Conservation (phyloP, 306 rosid genomes). For the Malus sylvestris region DNA sequence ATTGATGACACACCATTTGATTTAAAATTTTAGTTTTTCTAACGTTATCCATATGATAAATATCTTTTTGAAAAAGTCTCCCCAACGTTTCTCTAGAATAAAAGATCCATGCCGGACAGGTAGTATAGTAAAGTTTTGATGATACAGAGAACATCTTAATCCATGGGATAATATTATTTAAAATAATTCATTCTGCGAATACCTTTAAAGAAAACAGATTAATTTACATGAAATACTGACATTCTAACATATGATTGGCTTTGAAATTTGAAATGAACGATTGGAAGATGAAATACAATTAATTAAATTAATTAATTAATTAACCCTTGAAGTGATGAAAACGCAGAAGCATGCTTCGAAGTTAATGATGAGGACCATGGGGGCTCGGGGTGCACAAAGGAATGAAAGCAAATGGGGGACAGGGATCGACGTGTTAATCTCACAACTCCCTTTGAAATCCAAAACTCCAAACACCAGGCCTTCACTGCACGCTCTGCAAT, state of each 20-base stretch:
- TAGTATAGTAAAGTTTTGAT: neutral
- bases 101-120: neutral
- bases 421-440: slow-evolving; percentile 44
- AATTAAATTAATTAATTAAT: neutral
- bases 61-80: no score
- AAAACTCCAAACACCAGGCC: slow-evolving; percentile 54
- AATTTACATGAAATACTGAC: slow-evolving; percentile 5
- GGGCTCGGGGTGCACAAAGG: slow-evolving; percentile 15
- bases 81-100: neutral
- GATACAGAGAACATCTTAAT: neutral
- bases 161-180: neutral
- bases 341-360: slow-evolving; percentile 48
- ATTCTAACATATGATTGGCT: slow-evolving; percentile 29
- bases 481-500: slow-evolving; percentile 50
- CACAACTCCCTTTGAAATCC: slow-evolving; percentile 22
- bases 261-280: slow-evolving; percentile 11
- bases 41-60: no score
- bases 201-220: slow-evolving; percentile 4
- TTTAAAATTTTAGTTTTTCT: no score
- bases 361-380: slow-evolving; percentile 39
- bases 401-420: slow-evolving; percentile 35
- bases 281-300: neutral
- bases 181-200: neutral
- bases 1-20: fast-evolving
- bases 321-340: slow-evolving; percentile 34